Percentiles rank a stretch among this genome's conserved stretches.
These are phyloP conservation scores for Globisporangium paroecandrum DNA, from an alignment of 352 stramenopile species.

Conservation along the genomic window DNA sequence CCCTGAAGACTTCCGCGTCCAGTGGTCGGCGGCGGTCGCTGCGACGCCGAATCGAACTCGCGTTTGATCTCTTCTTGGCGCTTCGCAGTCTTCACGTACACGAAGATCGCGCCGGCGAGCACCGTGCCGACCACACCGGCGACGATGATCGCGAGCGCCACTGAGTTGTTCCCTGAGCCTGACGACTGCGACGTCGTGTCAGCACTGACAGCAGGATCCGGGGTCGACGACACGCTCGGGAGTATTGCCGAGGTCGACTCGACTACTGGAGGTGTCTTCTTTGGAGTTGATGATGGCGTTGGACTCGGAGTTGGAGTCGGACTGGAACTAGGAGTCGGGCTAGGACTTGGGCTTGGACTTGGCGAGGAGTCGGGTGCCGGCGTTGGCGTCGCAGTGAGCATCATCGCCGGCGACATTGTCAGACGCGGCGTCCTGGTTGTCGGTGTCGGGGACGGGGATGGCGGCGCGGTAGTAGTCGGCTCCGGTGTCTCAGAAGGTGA, in stretches of 20 bases:
- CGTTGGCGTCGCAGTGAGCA: background rate
- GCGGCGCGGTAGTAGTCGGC: background rate
- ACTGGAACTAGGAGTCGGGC: background rate
- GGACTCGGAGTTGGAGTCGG: constrained; percentile 7
- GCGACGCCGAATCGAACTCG: constrained; percentile 23
- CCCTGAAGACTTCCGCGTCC: background rate
- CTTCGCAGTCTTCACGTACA: constrained; percentile 43
- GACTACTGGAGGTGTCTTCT: background rate
- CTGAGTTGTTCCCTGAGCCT: constrained; percentile 23
- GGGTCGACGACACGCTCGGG: constrained; percentile 2
- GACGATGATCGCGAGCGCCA: constrained; percentile 46
- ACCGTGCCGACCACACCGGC: constrained; percentile 40
- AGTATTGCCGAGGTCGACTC: constrained; percentile 11
- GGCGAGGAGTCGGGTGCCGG: constrained; percentile 1
- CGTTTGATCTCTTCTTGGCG: constrained; percentile 35
- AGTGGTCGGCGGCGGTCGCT: background rate
- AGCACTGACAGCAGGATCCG: constrained; percentile 26
- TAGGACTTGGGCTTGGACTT: constrained; percentile 9
- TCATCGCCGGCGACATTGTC: background rate
- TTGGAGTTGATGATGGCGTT: background rate
- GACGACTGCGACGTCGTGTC: constrained; percentile 25
- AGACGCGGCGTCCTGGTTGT: constrained; percentile 9
- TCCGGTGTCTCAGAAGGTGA: background rate
- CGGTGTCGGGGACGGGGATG: background rate
- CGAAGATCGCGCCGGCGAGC: constrained; percentile 40